phyloP scores from a whole-genome alignment of 1,139 yeast species.

The Wickerhamiella infanticola region DNA sequence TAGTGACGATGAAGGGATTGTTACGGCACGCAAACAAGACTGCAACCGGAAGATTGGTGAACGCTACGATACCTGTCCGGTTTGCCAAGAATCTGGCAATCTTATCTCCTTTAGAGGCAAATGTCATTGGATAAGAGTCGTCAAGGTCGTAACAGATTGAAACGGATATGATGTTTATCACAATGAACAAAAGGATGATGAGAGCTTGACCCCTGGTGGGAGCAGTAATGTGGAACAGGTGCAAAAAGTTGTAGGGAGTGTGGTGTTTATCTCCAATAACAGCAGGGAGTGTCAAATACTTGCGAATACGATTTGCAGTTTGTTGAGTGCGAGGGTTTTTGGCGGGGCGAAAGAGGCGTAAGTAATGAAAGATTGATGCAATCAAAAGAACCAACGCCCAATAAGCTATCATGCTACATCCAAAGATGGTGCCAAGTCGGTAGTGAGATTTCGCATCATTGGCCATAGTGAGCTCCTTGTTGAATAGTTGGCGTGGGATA shows the following conservation, averaged over 20 bases:
- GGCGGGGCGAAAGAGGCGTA: conserved; percentile 11
- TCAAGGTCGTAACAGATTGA: conserved; percentile 12
- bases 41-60: conserved; percentile 39
- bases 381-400: conserved; percentile 15
- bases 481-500: conserved; percentile 6
- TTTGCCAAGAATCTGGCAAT: conserved; percentile 33
- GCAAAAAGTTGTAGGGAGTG: conserved; percentile 16
- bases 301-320: conserved; percentile 15
- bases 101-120: conserved; percentile 17
- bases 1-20: conserved; percentile 39
- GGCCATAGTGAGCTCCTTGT: conserved; percentile 9
- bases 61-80: conserved; percentile 45
- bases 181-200: conserved; percentile 18
- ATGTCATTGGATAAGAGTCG: conserved; percentile 16
- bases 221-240: conserved; percentile 15
- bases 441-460: conserved; percentile 12
- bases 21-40: conserved; percentile 48
- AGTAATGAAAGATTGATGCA: conserved; percentile 13
- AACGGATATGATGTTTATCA: conserved; percentile 18
- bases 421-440: conserved; percentile 15
- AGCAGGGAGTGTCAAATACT: conserved; percentile 22
- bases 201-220: conserved; percentile 26
- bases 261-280: conserved; percentile 18
- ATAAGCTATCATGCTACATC: conserved; percentile 16
- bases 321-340: conserved; percentile 7